phyloP scores from a whole-genome alignment of 2,329 filamentous ascomycete genomes.

The Apiospora aurea region DNA sequence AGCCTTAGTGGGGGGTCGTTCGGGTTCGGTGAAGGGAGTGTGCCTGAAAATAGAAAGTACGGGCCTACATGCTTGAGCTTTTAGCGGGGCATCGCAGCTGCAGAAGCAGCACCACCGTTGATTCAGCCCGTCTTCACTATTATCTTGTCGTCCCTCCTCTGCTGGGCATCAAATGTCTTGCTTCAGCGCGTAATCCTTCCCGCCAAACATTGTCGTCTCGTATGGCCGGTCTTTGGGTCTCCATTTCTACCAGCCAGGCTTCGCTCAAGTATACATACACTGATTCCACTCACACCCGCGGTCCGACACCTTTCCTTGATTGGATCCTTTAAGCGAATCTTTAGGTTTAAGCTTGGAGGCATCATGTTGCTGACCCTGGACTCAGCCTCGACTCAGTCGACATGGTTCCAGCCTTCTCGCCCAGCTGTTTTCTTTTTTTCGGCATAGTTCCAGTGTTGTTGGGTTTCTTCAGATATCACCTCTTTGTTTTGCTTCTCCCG shows the following conservation, averaged over 20 bases:
- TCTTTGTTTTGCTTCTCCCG: neutral
- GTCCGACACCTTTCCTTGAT: neutral
- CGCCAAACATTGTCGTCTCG: neutral
- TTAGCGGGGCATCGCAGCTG: neutral
- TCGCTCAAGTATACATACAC: neutral
- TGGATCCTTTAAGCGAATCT: neutral
- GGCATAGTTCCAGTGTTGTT: neutral
- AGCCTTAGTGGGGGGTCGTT: neutral
- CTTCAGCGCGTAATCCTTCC: neutral
- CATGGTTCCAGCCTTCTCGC: neutral
- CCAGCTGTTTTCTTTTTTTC: neutral
- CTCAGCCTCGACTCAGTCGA: neutral
- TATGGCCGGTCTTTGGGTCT: neutral
- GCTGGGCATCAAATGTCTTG: neutral
- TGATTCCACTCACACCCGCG: neutral
- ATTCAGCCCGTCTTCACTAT: neutral
- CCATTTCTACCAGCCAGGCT: neutral
- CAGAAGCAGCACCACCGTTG: neutral
- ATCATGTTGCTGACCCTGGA: neutral
- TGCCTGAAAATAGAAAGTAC: constrained; percentile 12
- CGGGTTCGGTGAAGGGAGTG: neutral
- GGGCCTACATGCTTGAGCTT: neutral
- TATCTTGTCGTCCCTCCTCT: neutral
- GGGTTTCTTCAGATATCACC: neutral
- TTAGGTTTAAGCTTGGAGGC: neutral